Conservation (phyloP, 371 early-diverging fungal genomes). For the Amoeboradix gromovi region DNA sequence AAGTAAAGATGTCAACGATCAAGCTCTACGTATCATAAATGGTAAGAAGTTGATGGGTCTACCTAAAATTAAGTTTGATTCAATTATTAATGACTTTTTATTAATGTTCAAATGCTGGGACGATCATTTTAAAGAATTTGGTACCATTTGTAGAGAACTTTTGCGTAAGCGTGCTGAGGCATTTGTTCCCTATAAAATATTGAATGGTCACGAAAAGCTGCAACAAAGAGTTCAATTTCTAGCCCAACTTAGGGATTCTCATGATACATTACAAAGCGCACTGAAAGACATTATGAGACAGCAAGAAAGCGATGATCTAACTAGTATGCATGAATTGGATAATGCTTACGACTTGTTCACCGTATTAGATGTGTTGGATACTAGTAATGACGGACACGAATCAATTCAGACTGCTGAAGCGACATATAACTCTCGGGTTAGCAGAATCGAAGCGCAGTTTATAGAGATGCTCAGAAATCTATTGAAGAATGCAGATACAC, state of each 20-base stretch:
- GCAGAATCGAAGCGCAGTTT: constrained; percentile 84
- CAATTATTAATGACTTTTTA: constrained; percentile 54
- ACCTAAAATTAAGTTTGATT: constrained; percentile 30
- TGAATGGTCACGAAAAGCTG: constrained; percentile 56
- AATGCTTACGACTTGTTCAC: constrained; percentile 72
- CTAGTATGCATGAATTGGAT: constrained; percentile 53
- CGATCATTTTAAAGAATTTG: constrained; percentile 70
- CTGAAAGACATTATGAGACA: constrained; percentile 18
- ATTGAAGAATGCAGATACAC: constrained; percentile 72
- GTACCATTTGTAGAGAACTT: constrained; percentile 72
- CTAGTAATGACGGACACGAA: constrained; percentile 66
- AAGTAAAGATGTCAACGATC: constrained; percentile 69
- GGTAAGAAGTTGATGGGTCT: constrained; percentile 71
- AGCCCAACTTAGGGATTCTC: constrained; percentile 64
- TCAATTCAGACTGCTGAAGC: constrained; percentile 69
- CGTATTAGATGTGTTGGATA: constrained; percentile 75
- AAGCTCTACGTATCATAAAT: constrained; percentile 53
- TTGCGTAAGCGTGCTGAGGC: constrained; percentile 42
- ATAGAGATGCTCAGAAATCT: constrained; percentile 72
- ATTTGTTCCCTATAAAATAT: constrained; percentile 75
- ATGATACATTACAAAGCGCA: constrained; percentile 77
- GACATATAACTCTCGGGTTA: constrained; percentile 71
- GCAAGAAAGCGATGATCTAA: background rate
- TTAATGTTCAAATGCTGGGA: constrained; percentile 80
- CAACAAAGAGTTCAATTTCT: constrained; percentile 75